A percentile compares a stretch with the other conserved stretches of the same genome.
Conservation (phyloP, 2,329 filamentous ascomycete genomes). For the Claviceps pazoutovae region DNA sequence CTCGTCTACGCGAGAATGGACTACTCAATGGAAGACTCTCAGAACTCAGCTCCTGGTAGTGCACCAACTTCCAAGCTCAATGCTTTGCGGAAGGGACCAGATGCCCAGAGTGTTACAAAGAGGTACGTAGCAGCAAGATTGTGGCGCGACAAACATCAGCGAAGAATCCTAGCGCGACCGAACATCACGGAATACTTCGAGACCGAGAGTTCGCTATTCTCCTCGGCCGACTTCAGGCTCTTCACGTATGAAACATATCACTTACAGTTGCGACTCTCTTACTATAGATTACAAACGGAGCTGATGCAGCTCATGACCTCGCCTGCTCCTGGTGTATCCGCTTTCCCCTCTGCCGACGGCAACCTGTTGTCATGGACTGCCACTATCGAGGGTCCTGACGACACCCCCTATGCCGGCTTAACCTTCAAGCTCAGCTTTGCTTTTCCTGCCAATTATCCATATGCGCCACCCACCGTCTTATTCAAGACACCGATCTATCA, state of each 20-base stretch:
- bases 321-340: slow-evolving; percentile 81
- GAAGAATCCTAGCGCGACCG: background rate
- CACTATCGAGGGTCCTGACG: slow-evolving; percentile 80
- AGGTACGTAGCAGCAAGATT: slow-evolving; percentile 33
- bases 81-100: slow-evolving; percentile 41
- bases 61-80: slow-evolving; percentile 48
- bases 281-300: slow-evolving; percentile 74
- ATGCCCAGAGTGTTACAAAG: slow-evolving; percentile 65
- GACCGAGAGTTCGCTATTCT: background rate
- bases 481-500: slow-evolving; percentile 99
- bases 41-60: slow-evolving; percentile 53
- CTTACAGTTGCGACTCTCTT: background rate
- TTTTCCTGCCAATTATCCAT: slow-evolving; percentile 89
- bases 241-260: background rate
- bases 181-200: background rate
- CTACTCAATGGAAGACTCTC: slow-evolving; percentile 39
- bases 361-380: slow-evolving; percentile 89
- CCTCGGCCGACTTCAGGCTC: background rate
- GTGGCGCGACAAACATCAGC: background rate
- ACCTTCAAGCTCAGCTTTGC: slow-evolving; percentile 84
- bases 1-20: slow-evolving; percentile 19
- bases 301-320: slow-evolving; percentile 98
- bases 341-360: slow-evolving; percentile 81
- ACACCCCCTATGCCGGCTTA: slow-evolving; percentile 79
- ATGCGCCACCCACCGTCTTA: slow-evolving; percentile 75